Percentiles rank a stretch among this genome's conserved stretches.
Evolutionary conservation across 1,139 yeast genomes (phyloP).

Genomic region (Saccharomyces hybrid): DNA sequence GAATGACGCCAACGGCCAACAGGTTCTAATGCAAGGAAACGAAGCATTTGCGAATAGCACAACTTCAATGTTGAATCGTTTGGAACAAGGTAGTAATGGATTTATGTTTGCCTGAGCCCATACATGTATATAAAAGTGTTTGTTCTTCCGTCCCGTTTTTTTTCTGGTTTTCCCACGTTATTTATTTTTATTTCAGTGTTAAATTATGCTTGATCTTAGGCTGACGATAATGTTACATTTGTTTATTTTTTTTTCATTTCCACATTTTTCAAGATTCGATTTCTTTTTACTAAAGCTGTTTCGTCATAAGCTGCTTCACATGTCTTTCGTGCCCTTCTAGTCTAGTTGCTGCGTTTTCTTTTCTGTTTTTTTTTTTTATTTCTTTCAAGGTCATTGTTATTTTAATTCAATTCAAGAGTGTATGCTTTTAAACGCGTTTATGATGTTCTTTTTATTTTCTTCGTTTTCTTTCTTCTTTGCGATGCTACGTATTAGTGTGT

Average conservation of each 20-base stretch:
- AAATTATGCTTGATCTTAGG: neutral
- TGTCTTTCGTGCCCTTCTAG: neutral
- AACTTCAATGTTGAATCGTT: slow-evolving; percentile 17
- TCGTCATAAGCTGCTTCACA: neutral
- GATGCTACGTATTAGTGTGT: neutral
- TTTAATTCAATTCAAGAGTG: neutral
- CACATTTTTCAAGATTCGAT: neutral
- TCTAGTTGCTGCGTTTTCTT: neutral
- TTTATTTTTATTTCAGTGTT: neutral
- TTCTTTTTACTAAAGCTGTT: neutral
- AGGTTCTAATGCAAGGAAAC: slow-evolving; percentile 2
- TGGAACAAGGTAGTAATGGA: slow-evolving; percentile 26
- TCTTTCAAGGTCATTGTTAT: neutral
- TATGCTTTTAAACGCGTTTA: neutral
- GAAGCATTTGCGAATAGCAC: slow-evolving; percentile 9
- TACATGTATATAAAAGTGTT: neutral
- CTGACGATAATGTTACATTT: neutral
- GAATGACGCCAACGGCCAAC: slow-evolving; percentile 5
- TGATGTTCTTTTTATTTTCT: neutral
- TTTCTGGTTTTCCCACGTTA: neutral
- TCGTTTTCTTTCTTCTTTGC: neutral
- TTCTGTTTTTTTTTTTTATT: neutral
- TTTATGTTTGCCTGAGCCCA: slow-evolving; percentile 17
- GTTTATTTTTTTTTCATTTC: neutral
- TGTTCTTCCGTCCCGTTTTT: neutral